Evolutionary conservation across 306 rosid genomes (phyloP), one percentile per base, ranked within the genome.

Genomic region (Fragaria nilgerrensis): DNA sequence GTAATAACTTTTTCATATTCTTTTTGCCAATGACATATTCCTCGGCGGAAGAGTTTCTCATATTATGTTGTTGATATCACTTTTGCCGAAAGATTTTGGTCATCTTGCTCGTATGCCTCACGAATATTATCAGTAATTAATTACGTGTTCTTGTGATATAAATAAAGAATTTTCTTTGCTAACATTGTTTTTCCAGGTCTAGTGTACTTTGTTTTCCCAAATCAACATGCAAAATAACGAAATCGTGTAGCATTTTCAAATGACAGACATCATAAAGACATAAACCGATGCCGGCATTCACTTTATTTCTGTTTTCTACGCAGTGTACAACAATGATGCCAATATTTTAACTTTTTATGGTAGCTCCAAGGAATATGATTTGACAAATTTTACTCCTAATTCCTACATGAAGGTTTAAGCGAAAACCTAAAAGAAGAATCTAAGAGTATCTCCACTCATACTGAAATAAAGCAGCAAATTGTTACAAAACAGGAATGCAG

Each of bases 401-500:
- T 34, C 13, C 45, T 32, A 49, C 45, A 32, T n/a, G 20, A 22
- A 71, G 34, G 20, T 47, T 11, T 64, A 73, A 32, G 70, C 52
- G 68, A 50, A 78, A 77, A 64, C 73, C 78, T 56, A 52, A 48
- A 23, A 55, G 45, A 78, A 64, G 43, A 74, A 72, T 45, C 78
- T 43, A 43, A 48, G 44, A 78, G 78, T 70, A 41, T 49, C 56
- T 23, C 59, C 75, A 29, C 63, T 37, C 29, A 59, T 62, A 67
- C 81, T 78, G 59, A 44, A 59, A 61, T 9, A 61, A 27, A 44
- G 56, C 32, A 27, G 55, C 43, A 75, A 43, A 17, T 36, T 65
- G 43, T 32, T 32, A 32, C 25, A 2, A 17, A 36, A 65, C n/a
- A 67, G 74, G 50, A 83, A 68, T 58, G 77, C 36, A 80, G 32